Evolutionary conservation across 176 grass and related monocot species (phyloP).

Genomic region (Aegilops longissima): DNA sequence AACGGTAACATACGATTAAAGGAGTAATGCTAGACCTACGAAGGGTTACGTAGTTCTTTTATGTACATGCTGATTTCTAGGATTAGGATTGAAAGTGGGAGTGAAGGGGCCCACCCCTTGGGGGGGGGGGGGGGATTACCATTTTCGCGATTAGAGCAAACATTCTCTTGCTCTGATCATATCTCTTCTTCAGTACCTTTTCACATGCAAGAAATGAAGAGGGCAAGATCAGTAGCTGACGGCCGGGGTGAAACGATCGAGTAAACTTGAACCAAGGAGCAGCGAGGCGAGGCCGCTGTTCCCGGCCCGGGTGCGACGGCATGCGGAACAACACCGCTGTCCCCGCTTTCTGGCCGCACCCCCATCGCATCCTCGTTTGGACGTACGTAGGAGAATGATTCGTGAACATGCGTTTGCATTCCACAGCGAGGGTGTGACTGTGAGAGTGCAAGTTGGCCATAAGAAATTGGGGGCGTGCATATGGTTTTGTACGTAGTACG

Average conservation of each 20-base stretch:
- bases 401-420: background rate
- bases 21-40: too few relatives aligned
- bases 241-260: background rate
- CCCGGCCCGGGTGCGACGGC: slow-evolving; percentile 43
- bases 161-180: background rate
- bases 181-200: background rate
- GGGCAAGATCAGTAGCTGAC: background rate
- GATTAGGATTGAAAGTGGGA: too few relatives aligned
- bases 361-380: background rate
- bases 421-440: background rate
- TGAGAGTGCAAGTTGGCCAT: background rate
- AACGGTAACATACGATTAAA: too few relatives aligned
- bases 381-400: background rate
- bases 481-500: slow-evolving; percentile 36
- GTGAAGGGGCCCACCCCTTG: too few relatives aligned
- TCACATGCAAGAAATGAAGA: background rate
- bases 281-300: slow-evolving; percentile 33
- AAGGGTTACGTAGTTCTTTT: too few relatives aligned
- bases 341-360: slow-evolving; percentile 29
- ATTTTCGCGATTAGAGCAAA: background rate
- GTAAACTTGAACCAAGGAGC: slow-evolving; percentile 18
- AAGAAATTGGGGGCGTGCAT: slow-evolving; percentile 19
- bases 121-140: too few relatives aligned
- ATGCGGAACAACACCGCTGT: slow-evolving; percentile 48
- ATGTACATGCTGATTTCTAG: too few relatives aligned